Evolutionary conservation across 192 early-diverging fungal species (phyloP).

Genomic region (Fimicolochytrium jonesii): DNA sequence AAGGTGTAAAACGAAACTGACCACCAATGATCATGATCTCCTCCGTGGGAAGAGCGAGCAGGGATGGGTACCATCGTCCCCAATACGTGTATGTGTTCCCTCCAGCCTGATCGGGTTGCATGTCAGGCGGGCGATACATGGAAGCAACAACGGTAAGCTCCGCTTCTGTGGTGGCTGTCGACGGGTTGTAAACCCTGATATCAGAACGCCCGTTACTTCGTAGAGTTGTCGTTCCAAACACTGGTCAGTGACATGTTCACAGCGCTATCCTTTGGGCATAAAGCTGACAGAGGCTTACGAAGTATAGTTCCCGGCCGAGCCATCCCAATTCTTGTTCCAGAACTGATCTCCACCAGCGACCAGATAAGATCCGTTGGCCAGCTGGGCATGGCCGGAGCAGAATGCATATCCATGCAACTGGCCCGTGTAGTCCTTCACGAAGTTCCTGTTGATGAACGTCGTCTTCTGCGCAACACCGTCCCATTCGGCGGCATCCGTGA

Average conservation of each 20-base stretch:
- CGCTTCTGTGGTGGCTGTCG: not conserved
- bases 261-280: too few relatives aligned
- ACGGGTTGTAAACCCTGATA: not conserved
- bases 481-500: not conserved
- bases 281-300: too few relatives aligned
- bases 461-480: not conserved
- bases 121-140: too few relatives aligned
- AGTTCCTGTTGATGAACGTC: not conserved
- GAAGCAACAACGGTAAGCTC: too few relatives aligned
- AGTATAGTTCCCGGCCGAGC: not conserved
- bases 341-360: slow-evolving; percentile 40
- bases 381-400: slow-evolving; percentile 35
- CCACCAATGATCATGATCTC: slow-evolving; percentile 14
- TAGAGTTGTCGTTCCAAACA: too few relatives aligned
- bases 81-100: too few relatives aligned
- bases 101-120: too few relatives aligned
- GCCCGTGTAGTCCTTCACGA: not conserved
- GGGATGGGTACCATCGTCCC: slow-evolving; percentile 23
- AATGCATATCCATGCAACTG: slow-evolving; percentile 21
- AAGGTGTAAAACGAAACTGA: slow-evolving; percentile 6
- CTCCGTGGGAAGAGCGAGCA: not conserved
- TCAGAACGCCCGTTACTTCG: slow-evolving; percentile 7
- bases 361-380: slow-evolving; percentile 36
- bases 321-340: not conserved
- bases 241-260: too few relatives aligned